Evolutionary conservation across 2,329 filamentous ascomycete species (phyloP), one percentile per base, ranked within the genome.

Genomic region (Leptographium galeiforme): DNA sequence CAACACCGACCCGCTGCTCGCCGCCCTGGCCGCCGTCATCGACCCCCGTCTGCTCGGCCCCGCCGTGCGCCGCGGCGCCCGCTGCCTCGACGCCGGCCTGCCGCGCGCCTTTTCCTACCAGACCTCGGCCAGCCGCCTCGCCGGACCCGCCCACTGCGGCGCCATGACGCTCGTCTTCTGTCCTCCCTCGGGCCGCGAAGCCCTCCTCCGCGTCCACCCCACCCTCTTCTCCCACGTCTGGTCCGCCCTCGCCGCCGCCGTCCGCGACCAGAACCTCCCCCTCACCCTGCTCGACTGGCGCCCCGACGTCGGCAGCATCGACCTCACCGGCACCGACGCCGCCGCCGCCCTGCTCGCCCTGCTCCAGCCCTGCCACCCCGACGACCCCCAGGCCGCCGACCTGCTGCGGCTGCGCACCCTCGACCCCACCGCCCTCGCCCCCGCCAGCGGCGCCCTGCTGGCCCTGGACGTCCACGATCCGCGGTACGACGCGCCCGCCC

Each of bases 391-490:
- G 1, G 76, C 80, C 55, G 72, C 67, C 2, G 63, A 67, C 40
- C 67, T 73, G 3, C 84, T 84, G 57, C 64, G 64, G 50, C 71
- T 72, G 10, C 67, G 87, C 2, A 64, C 66, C 14, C 74, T 78
- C 2, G 70, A 89, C 11, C 82, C 79, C 7, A 87, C 88, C 60
- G 77, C 85, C 2, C 77, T 83, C 0, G 74, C 81, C 2, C 70
- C 95, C 2, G 88, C 90, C 5, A 65, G 72, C 18, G 84, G 86
- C 52, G 76, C 84, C 2, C 65, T 93, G 4, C 70, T 97, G 4
- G 74, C 78, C 0, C 93, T 97, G 64, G 74, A 81, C 2, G 72
- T 86, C 4, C 75, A 81, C 52, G 93, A 98, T 63, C 89, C 91
- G 34, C 83, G 91, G 10, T 75, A 97, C 16, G 76, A 78, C 54